Evolutionary conservation across 73 alveolate species (phyloP), one percentile per base, ranked within the genome.

Genomic region (Urostyla sp.): DNA sequence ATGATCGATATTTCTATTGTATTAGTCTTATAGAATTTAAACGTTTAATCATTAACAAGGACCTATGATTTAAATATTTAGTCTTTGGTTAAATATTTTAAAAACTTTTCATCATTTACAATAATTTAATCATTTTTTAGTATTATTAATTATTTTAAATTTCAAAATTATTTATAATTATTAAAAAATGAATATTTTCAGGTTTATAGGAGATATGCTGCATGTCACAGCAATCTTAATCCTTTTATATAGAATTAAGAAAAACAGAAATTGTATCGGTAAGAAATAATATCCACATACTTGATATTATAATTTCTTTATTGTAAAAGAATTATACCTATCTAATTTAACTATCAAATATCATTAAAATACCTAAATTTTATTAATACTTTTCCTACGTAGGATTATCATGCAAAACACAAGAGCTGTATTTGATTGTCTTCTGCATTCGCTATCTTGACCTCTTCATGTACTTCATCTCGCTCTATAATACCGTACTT

Each of bases 351-450:
- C n/a, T n/a, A n/a, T n/a, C n/a, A n/a, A n/a, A n/a, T n/a, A n/a
- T n/a, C n/a, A n/a, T n/a, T n/a, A n/a, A n/a, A n/a, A n/a, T n/a
- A n/a, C n/a, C n/a, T n/a, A n/a, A n/a, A n/a, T n/a, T n/a, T n/a
- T 80, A 36, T n/a, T n/a, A n/a, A n/a, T n/a, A n/a, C n/a, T n/a
- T n/a, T n/a, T n/a, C n/a, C 4, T 16, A 44, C 34, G 30, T 58
- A 88, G 98, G 98, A 18, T 77, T 94, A 24, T 91, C 98, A 23
- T 90, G 90, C 87, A 94, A 90, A 88, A 93, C 99, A 24, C 92
- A 94, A 81, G 98, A 94, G 85, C 76, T 94, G 79, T 94, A 89
- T 85, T 82, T 94, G 55, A 88, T 94, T 36, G 96, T 92, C 53
- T 94, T 94, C 79, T 74, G 80, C 45, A 37, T 91, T 24, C 73